These are phyloP conservation scores for Elsinoe fawcettii DNA, from an alignment of 2,329 filamentous ascomycete species.

Conservation along the genomic window DNA sequence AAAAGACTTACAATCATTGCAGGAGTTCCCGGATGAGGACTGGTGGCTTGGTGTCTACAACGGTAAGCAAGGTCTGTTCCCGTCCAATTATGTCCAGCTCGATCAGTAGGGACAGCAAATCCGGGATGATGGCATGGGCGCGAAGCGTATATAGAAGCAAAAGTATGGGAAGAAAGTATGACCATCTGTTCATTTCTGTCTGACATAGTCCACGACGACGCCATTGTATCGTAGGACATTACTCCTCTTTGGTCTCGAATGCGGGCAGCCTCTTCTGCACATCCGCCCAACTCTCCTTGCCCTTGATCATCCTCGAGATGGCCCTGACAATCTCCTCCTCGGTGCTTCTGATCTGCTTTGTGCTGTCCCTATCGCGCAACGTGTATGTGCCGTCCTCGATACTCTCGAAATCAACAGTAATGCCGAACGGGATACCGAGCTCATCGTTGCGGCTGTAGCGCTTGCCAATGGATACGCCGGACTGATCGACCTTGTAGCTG, in stretches of 20 bases:
- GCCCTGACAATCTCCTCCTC: conserved; percentile 73
- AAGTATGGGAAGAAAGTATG: neutral
- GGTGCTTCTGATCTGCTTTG: conserved; percentile 77
- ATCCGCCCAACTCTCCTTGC: conserved; percentile 60
- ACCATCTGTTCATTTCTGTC: conserved; percentile 14
- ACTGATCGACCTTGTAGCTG: conserved; percentile 82
- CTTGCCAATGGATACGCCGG: conserved; percentile 86
- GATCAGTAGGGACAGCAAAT: conserved; percentile 32
- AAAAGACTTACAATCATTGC: conserved; percentile 27
- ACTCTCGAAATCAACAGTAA: conserved; percentile 95
- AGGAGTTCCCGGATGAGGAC: conserved; percentile 96
- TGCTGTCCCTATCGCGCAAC: conserved; percentile 82
- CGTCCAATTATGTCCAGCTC: conserved; percentile 44
- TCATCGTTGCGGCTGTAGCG: conserved; percentile 93
- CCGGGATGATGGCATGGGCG: neutral
- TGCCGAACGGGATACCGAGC: conserved; percentile 84
- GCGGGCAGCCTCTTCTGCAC: conserved; percentile 70
- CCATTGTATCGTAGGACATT: too few relatives aligned
- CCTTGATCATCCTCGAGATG: conserved; percentile 56
- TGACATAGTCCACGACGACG: neutral
- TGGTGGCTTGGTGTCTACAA: conserved; percentile 94
- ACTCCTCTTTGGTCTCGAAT: conserved; percentile 67
- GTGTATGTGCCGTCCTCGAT: conserved; percentile 81
- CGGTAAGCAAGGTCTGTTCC: conserved; percentile 75
- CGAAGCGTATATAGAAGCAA: neutral